Base-by-base conservation (phyloP, 139 green algal genomes). In the Tetradesmus obliquus region DNA sequence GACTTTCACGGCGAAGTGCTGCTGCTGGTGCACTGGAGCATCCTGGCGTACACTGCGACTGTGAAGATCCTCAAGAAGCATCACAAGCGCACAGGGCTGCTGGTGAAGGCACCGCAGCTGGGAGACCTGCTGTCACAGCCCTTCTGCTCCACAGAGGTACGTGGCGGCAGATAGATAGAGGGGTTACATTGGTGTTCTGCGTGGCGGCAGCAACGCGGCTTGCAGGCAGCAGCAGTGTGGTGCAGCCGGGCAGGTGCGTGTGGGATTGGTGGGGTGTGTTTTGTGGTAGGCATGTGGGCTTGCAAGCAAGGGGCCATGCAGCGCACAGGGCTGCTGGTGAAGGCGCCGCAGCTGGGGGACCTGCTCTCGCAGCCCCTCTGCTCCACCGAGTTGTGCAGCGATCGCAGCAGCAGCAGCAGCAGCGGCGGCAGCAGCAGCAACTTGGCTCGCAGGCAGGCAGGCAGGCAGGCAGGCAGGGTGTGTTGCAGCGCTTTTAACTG, bases 51-150 rank as follows among this genome's bases (percentile, higher is more conserved):
- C 92, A 97, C 96, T 2, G 95, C 91, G 9, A 94, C 93, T 57
- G 95, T 97, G n/a, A 98, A 98, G 92, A 98, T 98, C 15, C 86
- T 98, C n/a, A 98, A 98, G 93, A 98, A 98, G 93, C 96, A 98
- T 84, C 94, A 96, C 93, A 98, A 98, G 94, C 94, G 96, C 22
- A 98, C 97, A 20, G 89, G 96, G 53, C 89, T 94, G 69, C 91
- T 97, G 60, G 86, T 97, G 24, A 88, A 91, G 1, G 95, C 95
- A 2, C 95, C 95, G 3, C 95, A 97, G 55, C 94, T 98, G 54
- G 86, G 93, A 12, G 94, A 98, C 83, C 93, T 98, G 71, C 94
- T 98, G 6, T 93, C 86, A 0, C 96, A 98, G 92, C 96, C 96
- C 57, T 98, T 98, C 90, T 98, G 96, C 92, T 97, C 94, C 45